phyloP scores from a whole-genome alignment of 176 grass and related monocot genomes.

The Dendrocalamus sinicus region DNA sequence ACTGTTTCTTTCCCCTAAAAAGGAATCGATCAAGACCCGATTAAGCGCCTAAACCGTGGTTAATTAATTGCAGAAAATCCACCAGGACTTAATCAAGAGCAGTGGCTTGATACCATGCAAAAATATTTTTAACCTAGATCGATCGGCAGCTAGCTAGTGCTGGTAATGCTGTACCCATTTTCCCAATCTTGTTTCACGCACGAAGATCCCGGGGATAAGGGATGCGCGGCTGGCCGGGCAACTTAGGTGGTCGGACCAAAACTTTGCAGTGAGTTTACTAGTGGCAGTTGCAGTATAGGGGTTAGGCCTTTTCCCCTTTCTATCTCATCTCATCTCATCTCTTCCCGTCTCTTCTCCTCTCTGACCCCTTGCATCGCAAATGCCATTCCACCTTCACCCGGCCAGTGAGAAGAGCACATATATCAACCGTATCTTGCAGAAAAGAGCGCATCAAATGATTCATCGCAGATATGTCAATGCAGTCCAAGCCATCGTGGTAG shows the following conservation, averaged over 20 bases:
- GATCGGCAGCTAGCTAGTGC: not conserved
- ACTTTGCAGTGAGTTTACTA: slow-evolving; percentile 25
- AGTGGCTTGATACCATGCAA: not conserved
- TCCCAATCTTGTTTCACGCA: slow-evolving; percentile 29
- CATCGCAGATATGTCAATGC: not conserved
- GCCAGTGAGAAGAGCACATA: slow-evolving; percentile 19
- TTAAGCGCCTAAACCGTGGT: not conserved
- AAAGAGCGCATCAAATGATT: not conserved
- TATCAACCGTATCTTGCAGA: slow-evolving; percentile 32
- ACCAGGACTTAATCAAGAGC: not conserved
- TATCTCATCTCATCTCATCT: slow-evolving; percentile 43
- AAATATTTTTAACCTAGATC: not conserved
- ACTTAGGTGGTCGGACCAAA: slow-evolving; percentile 51
- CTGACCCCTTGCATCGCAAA: not conserved
- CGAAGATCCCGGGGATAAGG: slow-evolving; percentile 41
- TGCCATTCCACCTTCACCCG: slow-evolving; percentile 2
- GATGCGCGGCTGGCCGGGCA: slow-evolving; percentile 17
- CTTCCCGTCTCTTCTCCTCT: not conserved
- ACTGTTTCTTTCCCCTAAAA: not conserved
- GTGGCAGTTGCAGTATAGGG: slow-evolving; percentile 27
- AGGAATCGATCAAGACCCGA: not conserved
- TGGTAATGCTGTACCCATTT: slow-evolving; percentile 49
- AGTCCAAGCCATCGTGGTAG: not conserved
- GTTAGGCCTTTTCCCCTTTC: slow-evolving; percentile 31
- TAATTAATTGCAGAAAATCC: not conserved